Conservation (phyloP, 441 rosid genomes). For the Jatropha multifida region DNA sequence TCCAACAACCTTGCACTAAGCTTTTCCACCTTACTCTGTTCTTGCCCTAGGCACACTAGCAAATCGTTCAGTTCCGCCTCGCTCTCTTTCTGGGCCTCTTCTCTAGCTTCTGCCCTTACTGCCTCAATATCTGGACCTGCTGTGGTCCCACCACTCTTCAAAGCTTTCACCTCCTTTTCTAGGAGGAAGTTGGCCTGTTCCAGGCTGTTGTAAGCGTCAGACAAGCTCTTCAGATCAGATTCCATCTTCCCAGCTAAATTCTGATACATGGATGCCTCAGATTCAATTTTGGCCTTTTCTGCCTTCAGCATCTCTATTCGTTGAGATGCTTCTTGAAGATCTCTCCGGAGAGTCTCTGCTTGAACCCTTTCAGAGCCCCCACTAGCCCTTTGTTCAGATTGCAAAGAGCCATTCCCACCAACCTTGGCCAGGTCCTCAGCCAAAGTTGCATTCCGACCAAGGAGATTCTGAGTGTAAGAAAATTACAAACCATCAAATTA, state of each 20-base stretch:
- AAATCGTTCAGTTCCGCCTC: conserved; percentile 91
- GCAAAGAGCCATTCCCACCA: conserved; percentile 56
- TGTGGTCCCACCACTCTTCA: conserved; percentile 58
- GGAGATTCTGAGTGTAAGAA: conserved; percentile 51
- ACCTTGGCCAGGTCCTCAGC: conserved; percentile 84
- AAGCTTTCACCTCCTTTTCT: conserved; percentile 68
- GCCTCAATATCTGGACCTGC: conserved; percentile 54
- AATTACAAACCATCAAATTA: conserved; percentile 17
- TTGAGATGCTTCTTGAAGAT: conserved; percentile 80
- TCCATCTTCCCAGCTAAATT: conserved; percentile 76
- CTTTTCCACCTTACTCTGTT: conserved; percentile 91
- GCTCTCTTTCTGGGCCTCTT: conserved; percentile 95
- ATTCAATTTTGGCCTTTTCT: conserved; percentile 68
- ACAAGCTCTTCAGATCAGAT: conserved; percentile 79
- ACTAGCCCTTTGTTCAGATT: conserved; percentile 50
- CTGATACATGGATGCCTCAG: conserved; percentile 66
- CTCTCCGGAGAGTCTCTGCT: conserved; percentile 67
- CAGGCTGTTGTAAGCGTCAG: conserved; percentile 89
- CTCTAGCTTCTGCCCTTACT: conserved; percentile 76
- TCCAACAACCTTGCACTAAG: conserved; percentile 67
- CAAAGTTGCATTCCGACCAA: conserved; percentile 79
- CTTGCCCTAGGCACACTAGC: conserved; percentile 97
- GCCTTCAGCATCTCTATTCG: conserved; percentile 66
- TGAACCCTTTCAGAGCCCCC: conserved; percentile 69
- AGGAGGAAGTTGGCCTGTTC: conserved; percentile 80